Conservation (phyloP, 495 filamentous ascomycete species). For the Acidiella bohemica region DNA sequence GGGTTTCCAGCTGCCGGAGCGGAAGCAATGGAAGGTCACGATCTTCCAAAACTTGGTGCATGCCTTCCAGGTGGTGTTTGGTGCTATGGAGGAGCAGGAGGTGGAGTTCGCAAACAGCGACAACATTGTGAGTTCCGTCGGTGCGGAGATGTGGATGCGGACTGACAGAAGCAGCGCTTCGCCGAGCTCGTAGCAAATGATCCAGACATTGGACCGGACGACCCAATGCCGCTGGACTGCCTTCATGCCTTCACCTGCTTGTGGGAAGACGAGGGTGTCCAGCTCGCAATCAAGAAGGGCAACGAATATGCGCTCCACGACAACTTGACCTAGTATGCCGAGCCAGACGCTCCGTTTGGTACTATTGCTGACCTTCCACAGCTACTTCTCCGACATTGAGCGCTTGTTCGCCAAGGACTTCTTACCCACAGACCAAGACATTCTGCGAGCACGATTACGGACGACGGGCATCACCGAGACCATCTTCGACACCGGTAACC, state of each 20-base stretch:
- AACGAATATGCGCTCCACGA: slow-evolving; percentile 96
- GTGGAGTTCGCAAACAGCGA: slow-evolving; percentile 67
- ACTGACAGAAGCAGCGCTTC: slow-evolving; percentile 18
- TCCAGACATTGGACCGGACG: slow-evolving; percentile 26
- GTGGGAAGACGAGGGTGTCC: slow-evolving; percentile 75
- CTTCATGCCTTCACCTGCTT: slow-evolving; percentile 67
- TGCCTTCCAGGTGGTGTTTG: slow-evolving; percentile 52
- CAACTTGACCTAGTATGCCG: slow-evolving; percentile 77
- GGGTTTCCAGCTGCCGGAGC: slow-evolving; percentile 82
- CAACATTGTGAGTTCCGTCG: slow-evolving; percentile 48
- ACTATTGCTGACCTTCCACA: slow-evolving; percentile 30
- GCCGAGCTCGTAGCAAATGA: slow-evolving; percentile 31
- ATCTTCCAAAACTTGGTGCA: slow-evolving; percentile 51
- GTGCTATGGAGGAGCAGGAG: slow-evolving; percentile 80
- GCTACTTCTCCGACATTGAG: slow-evolving; percentile 85
- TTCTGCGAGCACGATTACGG: slow-evolving; percentile 78
- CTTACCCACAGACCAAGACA: slow-evolving; percentile 91
- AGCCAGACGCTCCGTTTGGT: slow-evolving; percentile 7
- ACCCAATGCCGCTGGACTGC: slow-evolving; percentile 49
- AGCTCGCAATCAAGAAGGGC: slow-evolving; percentile 71
- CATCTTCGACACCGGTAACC: slow-evolving; percentile 80
- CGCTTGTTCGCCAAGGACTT: slow-evolving; percentile 77
- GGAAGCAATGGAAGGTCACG: slow-evolving; percentile 80
- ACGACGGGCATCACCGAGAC: slow-evolving; percentile 98
- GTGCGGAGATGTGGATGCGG: no score